Base-by-base conservation (phyloP, 1,284 basidiomycete genomes). In the Erythrobasidium hasegawianum region DNA sequence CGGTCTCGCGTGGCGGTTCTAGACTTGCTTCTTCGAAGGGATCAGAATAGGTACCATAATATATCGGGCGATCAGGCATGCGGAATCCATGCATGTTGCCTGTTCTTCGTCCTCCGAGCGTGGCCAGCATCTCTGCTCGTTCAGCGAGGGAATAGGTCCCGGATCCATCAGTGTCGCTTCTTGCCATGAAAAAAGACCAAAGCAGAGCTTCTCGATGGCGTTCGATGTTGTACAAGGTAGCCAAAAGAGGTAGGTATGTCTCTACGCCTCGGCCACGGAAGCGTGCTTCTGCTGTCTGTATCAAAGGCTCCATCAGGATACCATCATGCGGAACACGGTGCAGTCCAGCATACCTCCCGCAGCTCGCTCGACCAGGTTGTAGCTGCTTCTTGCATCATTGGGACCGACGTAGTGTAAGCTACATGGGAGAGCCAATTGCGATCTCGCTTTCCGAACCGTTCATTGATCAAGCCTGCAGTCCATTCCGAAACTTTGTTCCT, bases 161-260 rank as follows among this genome's bases (percentile, higher is more conserved):
- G 11, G 54, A 53, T 7, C 56, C 45, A 41, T 66, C 64, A 20
- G 24, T 14, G 27, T 66, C 64, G 16, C 16, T 49, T 5, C 41
- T 10, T 5, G 29, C 64, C 9, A 66, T 39, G 56, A 59, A 53
- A 18, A 59, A 66, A 11, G 64, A 59, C 64, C 64, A 66, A 14
- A 66, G 64, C 18, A 59, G 43, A 3, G 64, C 64, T 39, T 66
- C 64, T 20, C 64, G 43, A 14, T 66, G 57, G 40, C 45, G 20
- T 26, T 66, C 56, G 8, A 41, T 29, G n/a, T 38, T 16, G 57
- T 66, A 66, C n/a, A 40, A 18, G 38, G 52, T 62, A 9, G 60
- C 16, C 13, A 62, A 26, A 20, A 62, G 18, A n/a, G 60, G 16
- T 18, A 55, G 14, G 27, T 14, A 55, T 4, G 40, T 33, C 38